These are phyloP conservation scores for Podospora didyma DNA, from an alignment of 495 filamentous ascomycete species.

Conservation along the genomic window DNA sequence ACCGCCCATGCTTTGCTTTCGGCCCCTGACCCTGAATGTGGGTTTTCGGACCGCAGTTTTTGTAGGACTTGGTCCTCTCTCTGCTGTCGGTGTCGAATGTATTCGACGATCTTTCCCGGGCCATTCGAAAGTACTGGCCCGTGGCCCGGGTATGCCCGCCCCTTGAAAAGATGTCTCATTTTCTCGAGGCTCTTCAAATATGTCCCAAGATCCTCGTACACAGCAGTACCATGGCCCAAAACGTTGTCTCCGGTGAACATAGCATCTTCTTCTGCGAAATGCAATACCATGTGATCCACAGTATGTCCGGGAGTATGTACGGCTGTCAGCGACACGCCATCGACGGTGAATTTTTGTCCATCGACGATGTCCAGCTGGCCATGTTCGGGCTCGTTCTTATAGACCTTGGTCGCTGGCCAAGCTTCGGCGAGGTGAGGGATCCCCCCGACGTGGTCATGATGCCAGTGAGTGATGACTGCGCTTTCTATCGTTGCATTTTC, in stretches of 20 bases:
- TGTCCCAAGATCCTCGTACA: conserved; percentile 75
- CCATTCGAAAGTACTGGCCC: conserved; percentile 71
- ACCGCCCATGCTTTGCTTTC: conserved; percentile 58
- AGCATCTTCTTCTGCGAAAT: conserved; percentile 71
- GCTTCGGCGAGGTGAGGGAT: conserved; percentile 59
- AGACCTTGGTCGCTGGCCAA: conserved; percentile 54
- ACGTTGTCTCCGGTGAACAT: conserved; percentile 96
- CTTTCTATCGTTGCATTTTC: conserved; percentile 62
- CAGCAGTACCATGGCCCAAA: conserved; percentile 86
- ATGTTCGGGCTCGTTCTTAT: conserved; percentile 47
- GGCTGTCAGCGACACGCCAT: conserved; percentile 74
- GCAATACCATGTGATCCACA: conserved; percentile 74
- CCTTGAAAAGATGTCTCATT: conserved; percentile 62
- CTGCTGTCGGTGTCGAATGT: conserved; percentile 73
- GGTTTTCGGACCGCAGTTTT: conserved; percentile 49
- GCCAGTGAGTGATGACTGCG: conserved; percentile 84
- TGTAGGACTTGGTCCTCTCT: conserved; percentile 79
- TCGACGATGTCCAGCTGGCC: conserved; percentile 57
- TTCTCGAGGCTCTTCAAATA: conserved; percentile 71
- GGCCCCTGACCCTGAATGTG: neutral
- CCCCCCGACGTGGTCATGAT: conserved; percentile 79
- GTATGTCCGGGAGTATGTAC: conserved; percentile 83
- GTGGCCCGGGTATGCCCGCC: conserved; percentile 85
- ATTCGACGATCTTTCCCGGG: conserved; percentile 64
- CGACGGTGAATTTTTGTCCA: conserved; percentile 67